Conservation (phyloP, 805 yeast genomes). For the Nakazawaea wyomingensis region DNA sequence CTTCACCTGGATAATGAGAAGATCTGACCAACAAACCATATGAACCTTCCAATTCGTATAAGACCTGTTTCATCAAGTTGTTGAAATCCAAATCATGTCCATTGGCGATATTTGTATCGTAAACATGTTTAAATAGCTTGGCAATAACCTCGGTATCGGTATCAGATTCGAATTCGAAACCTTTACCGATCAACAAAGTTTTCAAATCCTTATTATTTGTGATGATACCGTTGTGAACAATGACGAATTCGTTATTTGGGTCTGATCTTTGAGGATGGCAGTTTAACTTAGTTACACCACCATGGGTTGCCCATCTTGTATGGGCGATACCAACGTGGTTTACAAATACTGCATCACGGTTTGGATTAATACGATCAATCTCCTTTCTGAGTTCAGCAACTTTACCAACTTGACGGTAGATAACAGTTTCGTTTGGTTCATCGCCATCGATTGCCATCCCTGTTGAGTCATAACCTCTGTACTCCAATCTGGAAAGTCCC, state of each 20-base stretch:
- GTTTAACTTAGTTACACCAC: slow-evolving; percentile 78
- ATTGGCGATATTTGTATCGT: slow-evolving; percentile 67
- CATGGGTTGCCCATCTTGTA: slow-evolving; percentile 99
- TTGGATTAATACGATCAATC: slow-evolving; percentile 44
- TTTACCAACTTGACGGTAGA: slow-evolving; percentile 87
- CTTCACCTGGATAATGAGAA: slow-evolving; percentile 88
- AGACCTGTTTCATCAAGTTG: slow-evolving; percentile 86
- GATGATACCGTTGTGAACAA: slow-evolving; percentile 97
- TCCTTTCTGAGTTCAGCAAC: slow-evolving; percentile 74
- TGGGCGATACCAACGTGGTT: slow-evolving; percentile 97
- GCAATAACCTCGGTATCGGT: slow-evolving; percentile 99
- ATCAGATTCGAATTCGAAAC: slow-evolving; percentile 79
- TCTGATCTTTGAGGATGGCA: slow-evolving; percentile 98
- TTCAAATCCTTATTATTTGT: slow-evolving; percentile 92
- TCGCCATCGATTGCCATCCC: slow-evolving; percentile 96
- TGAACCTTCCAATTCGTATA: slow-evolving; percentile 93
- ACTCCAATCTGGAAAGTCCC: slow-evolving; percentile 81
- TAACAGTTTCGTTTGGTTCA: slow-evolving; percentile 58
- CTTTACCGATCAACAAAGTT: slow-evolving; percentile 74
- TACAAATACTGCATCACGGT: slow-evolving; percentile 60
- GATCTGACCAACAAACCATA: slow-evolving; percentile 94
- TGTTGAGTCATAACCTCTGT: slow-evolving; percentile 97
- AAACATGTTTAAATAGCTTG: slow-evolving; percentile 84
- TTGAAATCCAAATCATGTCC: slow-evolving; percentile 82
- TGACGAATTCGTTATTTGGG: slow-evolving; percentile 71